Base-by-base conservation (phyloP, 2,329 filamentous ascomycete species). In the Dothistroma pini region DNA sequence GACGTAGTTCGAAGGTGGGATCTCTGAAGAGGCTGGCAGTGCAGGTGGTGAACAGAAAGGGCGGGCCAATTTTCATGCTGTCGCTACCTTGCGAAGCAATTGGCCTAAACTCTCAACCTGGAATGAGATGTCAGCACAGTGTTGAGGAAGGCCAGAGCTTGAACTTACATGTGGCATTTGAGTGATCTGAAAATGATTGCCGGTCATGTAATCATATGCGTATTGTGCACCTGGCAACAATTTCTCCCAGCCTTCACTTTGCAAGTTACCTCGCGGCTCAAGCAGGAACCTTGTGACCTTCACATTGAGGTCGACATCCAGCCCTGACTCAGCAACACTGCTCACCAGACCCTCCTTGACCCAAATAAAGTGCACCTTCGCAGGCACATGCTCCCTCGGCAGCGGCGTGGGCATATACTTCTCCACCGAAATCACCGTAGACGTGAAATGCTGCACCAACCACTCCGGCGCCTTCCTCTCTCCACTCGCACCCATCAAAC, bases 141-240 rank as follows among this genome's bases (percentile, higher is more conserved):
- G 35, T 16, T 14, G 11, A 49, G 19, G n/a, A 9, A 29, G 19
- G 21, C 53, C 16, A 14, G 44, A 6, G 4, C 1, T 14, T 34
- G n/a, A 8, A 68, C 69, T 66, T 54, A 71, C 70, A 63, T 71
- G 69, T 12, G 68, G 69, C 52, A 66, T 59, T 58, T 72, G 70
- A 8, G 69, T 71, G 47, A 72, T 70, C 57, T 72, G 68, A 54
- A 72, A 72, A 54, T 72, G 71, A 32, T 72, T 71, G 0, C 71
- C 71, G 29, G 69, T 72, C 69, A 72, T 72, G 31, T 71, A 71
- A 34, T 70, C 61, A 48, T 67, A 68, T 2, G 57, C 62, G 53
- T 68, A 69, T 55, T 63, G 50, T 35, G 71, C 69, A 3, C 71
- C 70, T 0, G 69, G 69, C 32, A 72, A 49, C 21, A 72, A 54